Evolutionary conservation across 371 early-diverging fungal genomes (phyloP), one percentile per base, ranked within the genome.

Genomic region (Rhizomucor pusillus): DNA sequence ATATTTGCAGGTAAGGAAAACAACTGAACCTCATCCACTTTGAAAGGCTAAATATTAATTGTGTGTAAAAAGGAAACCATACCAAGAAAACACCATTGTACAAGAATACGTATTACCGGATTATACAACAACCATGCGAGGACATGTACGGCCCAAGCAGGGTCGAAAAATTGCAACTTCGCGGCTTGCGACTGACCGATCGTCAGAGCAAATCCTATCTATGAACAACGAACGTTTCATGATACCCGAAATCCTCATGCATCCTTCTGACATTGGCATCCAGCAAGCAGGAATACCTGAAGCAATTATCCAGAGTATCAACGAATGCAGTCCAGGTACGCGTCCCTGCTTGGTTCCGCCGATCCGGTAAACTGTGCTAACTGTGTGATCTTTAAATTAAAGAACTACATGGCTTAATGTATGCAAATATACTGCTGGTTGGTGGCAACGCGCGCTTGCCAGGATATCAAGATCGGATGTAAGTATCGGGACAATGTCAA

Each of bases 211-310:
- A 60, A 67, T 89, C 6, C 60, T 93, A 51, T 65, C 73, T 4
- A 85, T 93, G 86, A 85, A 88, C 54, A 89, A 89, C 56, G 94
- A 93, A 63, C 80, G 94, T 23, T 91, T 93, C 53, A 87, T 88
- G 50, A 80, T 93, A 10, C 91, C 94, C 0, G 94, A 93, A 59
- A 76, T 91, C 18, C 71, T 93, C 20, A 90, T 93, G 63, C 71
- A 88, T 60, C 94, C 94, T 0, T 79, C 86, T 0, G 91, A 93
- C 63, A 87, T 92, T 51, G 90, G 91, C 6, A 79, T 93, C 57
- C 77, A 87, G 22, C 93, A 93, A 61, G 90, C 86, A 2, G 94
- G 94, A 5, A 76, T 93, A 24, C 81, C 90, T 2, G 89, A 90
- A 61, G 84, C 89, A 1, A 88, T 93, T 23, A 67, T 73, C 4